Conservation (phyloP, 768 basidiomycete species). For the Mycena epipterygia region DNA sequence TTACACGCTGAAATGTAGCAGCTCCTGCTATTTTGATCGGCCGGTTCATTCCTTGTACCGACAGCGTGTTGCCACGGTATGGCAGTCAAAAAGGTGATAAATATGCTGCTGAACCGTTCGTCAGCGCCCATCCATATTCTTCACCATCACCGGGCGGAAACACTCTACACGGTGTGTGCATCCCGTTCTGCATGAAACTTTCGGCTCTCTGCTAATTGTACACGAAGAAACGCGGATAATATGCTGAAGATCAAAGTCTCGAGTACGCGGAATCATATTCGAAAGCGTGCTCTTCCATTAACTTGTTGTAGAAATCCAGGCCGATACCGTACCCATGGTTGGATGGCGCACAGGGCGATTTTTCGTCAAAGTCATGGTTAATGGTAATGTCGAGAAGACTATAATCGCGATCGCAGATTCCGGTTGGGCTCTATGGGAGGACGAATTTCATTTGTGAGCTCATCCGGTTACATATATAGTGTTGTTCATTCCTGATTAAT, state of each 20-base stretch:
- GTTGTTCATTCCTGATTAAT: neutral
- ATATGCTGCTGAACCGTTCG: too few species aligned
- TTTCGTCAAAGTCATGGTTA: neutral
- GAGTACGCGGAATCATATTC: neutral
- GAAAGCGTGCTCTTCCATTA: neutral
- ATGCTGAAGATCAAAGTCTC: constrained; percentile 13
- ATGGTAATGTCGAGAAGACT: neutral
- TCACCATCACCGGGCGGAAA: neutral
- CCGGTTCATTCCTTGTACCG: too few species aligned
- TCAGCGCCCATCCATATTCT: too few species aligned
- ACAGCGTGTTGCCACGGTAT: too few species aligned
- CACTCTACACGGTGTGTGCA: neutral
- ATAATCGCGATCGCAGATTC: neutral
- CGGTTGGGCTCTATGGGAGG: constrained; percentile 10
- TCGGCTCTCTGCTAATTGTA: neutral
- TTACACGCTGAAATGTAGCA: too few species aligned
- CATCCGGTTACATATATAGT: neutral
- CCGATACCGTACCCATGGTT: neutral
- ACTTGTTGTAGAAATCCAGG: constrained; percentile 6
- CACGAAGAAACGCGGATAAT: neutral
- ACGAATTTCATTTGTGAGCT: constrained; percentile 23
- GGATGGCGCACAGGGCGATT: constrained; percentile 5
- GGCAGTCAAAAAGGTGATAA: too few species aligned
- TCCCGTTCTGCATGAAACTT: neutral
- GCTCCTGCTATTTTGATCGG: too few species aligned